Percentiles rank a stretch among this genome's conserved stretches.
These are phyloP conservation scores for Suhomyces pyralidae DNA, from an alignment of 805 yeast genomes.

Conservation along the genomic window DNA sequence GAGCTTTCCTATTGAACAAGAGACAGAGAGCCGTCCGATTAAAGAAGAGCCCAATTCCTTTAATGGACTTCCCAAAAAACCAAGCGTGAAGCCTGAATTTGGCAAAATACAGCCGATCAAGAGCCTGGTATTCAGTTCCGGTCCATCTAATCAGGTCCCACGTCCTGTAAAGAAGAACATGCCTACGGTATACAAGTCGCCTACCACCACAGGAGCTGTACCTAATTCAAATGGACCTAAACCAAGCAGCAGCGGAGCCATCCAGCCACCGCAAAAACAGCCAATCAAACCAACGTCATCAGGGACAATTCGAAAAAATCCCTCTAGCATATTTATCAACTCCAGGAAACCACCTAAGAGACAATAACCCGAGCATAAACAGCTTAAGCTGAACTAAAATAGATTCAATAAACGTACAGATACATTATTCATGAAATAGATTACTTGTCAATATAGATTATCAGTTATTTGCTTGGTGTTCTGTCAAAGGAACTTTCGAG, in stretches of 20 bases:
- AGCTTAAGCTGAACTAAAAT: too few relatives aligned
- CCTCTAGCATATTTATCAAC: slow-evolving; percentile 14
- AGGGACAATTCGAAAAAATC: slow-evolving; percentile 4
- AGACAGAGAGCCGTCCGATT: background rate
- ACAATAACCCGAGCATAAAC: background rate
- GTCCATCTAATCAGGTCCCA: background rate
- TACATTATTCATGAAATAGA: too few relatives aligned
- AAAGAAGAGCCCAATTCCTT: background rate
- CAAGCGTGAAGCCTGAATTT: background rate
- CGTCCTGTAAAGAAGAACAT: background rate
- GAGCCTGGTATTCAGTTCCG: slow-evolving; percentile 1
- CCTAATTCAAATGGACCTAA: background rate
- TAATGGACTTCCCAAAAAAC: background rate
- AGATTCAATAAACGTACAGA: too few relatives aligned
- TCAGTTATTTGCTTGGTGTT: background rate
- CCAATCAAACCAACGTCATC: slow-evolving; percentile 4
- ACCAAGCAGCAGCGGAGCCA: background rate
- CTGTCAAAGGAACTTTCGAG: background rate
- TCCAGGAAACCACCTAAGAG: slow-evolving; percentile 9
- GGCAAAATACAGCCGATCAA: background rate
- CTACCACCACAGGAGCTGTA: background rate
- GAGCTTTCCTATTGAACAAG: background rate
- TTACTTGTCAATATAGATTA: background rate
- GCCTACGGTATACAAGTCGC: background rate
- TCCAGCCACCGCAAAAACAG: background rate